Percentiles rank a stretch among this genome's conserved stretches.
These are phyloP conservation scores for Rutstroemia sp. DNA, from an alignment of 2,329 filamentous ascomycete species.

Conservation along the genomic window DNA sequence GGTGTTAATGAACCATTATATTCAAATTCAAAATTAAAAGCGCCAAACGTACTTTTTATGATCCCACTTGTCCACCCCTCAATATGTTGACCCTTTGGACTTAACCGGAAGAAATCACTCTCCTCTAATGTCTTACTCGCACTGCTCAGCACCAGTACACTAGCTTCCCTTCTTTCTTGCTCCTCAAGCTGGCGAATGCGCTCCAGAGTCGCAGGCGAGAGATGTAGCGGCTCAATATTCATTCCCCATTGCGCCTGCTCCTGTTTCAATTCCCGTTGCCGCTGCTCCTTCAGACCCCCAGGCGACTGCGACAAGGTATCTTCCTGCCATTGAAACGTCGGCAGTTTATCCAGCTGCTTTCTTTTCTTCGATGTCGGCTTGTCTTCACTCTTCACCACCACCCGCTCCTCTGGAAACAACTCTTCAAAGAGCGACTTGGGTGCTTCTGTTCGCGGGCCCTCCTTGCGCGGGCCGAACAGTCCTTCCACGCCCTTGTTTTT, in stretches of 20 bases:
- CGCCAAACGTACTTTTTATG: conserved; percentile 39
- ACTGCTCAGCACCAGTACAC: conserved; percentile 47
- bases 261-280: background rate
- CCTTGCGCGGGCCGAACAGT: too few relatives aligned
- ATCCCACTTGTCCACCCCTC: conserved; percentile 61
- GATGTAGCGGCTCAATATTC: background rate
- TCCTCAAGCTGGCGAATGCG: background rate
- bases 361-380: conserved; percentile 13
- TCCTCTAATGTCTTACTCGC: conserved; percentile 53
- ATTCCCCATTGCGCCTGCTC: background rate
- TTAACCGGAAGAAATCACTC: conserved; percentile 64
- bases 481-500: background rate
- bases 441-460: background rate
- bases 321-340: conserved; percentile 23
- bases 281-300: background rate
- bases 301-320: background rate
- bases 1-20: conserved; percentile 25
- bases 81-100: conserved; percentile 54
- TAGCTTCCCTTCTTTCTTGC: background rate
- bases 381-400: conserved; percentile 9
- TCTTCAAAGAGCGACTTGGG: conserved; percentile 36
- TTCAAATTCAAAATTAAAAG: background rate
- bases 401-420: conserved; percentile 45
- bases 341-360: conserved; percentile 19
- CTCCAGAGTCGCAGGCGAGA: background rate